Evolutionary conservation across 2,329 filamentous ascomycete genomes (phyloP).

Genomic region (Colletotrichum karsti): DNA sequence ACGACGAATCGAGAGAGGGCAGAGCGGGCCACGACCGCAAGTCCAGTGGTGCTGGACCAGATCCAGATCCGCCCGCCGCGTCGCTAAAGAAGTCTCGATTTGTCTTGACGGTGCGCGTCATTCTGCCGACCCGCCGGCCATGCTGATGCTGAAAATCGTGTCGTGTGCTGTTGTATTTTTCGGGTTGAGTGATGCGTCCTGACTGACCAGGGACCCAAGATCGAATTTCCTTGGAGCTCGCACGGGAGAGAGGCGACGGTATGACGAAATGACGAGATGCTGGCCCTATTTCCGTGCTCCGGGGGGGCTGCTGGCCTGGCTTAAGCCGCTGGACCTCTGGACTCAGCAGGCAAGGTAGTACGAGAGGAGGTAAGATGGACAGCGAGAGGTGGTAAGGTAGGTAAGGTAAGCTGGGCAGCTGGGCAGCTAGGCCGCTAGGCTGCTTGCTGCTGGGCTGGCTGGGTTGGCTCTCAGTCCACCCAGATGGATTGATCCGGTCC

Average conservation of each 20-base stretch:
- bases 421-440: too few species aligned
- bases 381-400: too few species aligned
- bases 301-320: neutral
- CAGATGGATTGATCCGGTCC: too few species aligned
- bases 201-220: neutral
- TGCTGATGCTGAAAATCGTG: neutral
- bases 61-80: constrained; percentile 13
- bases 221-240: neutral
- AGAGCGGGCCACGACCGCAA: constrained; percentile 25
- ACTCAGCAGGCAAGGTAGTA: neutral
- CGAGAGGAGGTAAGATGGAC: too few species aligned
- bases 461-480: too few species aligned
- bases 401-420: too few species aligned
- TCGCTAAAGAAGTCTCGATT: constrained; percentile 21
- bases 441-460: too few species aligned
- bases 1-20: constrained; percentile 25
- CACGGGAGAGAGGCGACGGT: neutral
- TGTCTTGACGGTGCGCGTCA: constrained; percentile 14
- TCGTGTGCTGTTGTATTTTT: neutral
- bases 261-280: constrained; percentile 19
- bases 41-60: too few species aligned
- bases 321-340: too few species aligned
- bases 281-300: neutral
- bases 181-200: neutral
- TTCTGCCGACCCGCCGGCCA: constrained; percentile 27